Evolutionary conservation across 257 asterid species (phyloP).

Genomic region (Marsdenia floribunda): DNA sequence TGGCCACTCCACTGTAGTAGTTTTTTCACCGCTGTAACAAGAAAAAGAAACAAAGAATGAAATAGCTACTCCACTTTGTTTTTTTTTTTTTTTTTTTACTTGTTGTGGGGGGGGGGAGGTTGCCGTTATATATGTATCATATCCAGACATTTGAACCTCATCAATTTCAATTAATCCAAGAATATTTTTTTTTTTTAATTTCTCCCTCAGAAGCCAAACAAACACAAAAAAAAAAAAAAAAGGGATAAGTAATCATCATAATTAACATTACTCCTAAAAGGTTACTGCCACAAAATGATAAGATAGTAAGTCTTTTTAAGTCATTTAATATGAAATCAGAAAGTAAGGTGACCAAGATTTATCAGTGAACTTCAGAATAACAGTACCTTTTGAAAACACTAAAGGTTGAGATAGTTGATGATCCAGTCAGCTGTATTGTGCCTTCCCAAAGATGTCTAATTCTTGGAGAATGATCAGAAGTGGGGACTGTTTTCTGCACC

Average conservation of each 20-base stretch:
- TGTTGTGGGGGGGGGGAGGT: too few relatives aligned
- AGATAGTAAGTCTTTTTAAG: neutral
- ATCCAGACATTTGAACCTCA: neutral
- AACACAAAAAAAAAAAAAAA: neutral
- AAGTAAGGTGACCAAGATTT: neutral
- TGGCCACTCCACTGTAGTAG: slow-evolving; percentile 77
- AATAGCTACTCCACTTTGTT: slow-evolving; percentile 5
- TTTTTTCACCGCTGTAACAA: slow-evolving; percentile 77
- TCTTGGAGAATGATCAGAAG: slow-evolving; percentile 22
- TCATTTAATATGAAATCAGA: neutral
- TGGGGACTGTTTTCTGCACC: slow-evolving; percentile 25
- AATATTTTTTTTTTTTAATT: neutral
- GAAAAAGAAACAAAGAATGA: neutral
- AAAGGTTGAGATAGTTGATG: slow-evolving; percentile 54
- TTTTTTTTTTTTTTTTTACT: too few relatives aligned
- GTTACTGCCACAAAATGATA: neutral
- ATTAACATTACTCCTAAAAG: neutral
- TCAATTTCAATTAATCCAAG: neutral
- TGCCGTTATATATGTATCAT: neutral
- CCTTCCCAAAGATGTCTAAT: slow-evolving; percentile 69
- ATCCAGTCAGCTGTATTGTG: slow-evolving; percentile 52
- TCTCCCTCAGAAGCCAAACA: neutral
- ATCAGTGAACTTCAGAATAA: neutral
- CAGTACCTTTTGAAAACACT: slow-evolving; percentile 61
- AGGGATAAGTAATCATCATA: neutral